Base-by-base conservation (phyloP, 768 basidiomycete genomes). In the Mycena polygramma region DNA sequence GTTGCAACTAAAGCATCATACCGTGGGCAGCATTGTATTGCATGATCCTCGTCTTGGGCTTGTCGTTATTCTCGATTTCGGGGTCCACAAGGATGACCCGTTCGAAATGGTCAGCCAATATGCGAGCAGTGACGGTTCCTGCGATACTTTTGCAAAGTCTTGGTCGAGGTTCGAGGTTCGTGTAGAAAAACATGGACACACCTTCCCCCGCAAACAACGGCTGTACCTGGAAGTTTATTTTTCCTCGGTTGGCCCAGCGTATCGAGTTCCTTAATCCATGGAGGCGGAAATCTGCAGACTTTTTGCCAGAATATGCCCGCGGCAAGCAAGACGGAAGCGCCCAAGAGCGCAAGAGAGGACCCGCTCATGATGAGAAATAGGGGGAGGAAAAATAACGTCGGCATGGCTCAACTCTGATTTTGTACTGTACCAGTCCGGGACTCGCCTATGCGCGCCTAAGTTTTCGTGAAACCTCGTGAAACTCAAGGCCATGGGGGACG, bases 41-140 rank as follows among this genome's bases (percentile, higher is more conserved):
- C 60, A 61, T 35, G 36, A 61, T 37, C n/a, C 60, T 20, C 2
- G 60, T 61, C 48, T 61, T 61, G 39, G 39, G 57, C n/a, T 61
- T 61, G 7, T 61, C 60, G 24, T 10, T 4, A 36, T 61, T 46
- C 4, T 10, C 10, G 30, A 61, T 19, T 51, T 61, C 60, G 7
- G 60, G 60, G 30, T 61, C 60, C n/a, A 61, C 60, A 24, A 61
- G 4, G 9, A 61, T 30, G 41, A 61, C 60, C 7, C 24, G 60
- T 19, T 48, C 60, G 20, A 61, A 61, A 36, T 61, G 60, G 24
- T 61, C 60, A 30, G 60, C 60, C 24, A 46, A 19, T 10, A 48
- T 19, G 7, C 46, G 41, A 41, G 59, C 59, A 7, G 41, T 26
- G 6, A 61, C 48, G 36, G 36, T 46, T 37, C 60, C 60, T 36